Base-by-base conservation (phyloP, 2,329 filamentous ascomycete genomes). In the Colletotrichum trifolii region DNA sequence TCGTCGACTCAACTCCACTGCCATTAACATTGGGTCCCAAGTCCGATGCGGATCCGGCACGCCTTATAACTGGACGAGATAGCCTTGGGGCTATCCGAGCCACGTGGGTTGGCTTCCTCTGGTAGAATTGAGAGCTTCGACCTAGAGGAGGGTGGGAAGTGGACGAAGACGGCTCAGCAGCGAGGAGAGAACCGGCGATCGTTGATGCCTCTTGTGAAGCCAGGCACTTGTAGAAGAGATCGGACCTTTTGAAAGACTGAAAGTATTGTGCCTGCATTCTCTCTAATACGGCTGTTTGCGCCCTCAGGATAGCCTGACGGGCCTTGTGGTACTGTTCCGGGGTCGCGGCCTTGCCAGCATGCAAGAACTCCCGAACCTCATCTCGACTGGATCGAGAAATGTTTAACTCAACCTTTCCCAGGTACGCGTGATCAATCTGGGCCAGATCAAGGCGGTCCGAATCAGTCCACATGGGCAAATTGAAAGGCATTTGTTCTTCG, bases 171-270 rank as follows among this genome's bases (percentile, higher is more conserved):
- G 55, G 35, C n/a, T 59, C 57, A 17, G 50, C n/a, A 17, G 43
- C 7, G 60, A 69, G 54, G 10, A 53, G 8, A 34, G 54, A 36
- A 35, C 54, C 15, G 39, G 49, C 64, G 38, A 63, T 70, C 58
- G 73, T 82, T 2, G 86, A 83, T 46, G 87, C 84, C 77, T 97
- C 94, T 72, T 97, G 93, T 11, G 95, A 92, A 8, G 95, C 93
- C 1, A 99, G 83, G 74, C 94, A 97, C 76, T 99, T 99, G 82
- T 96, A 98, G 75, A 94, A 99, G 1, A 99, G 78, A 73, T 98
- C 96, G 0, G 96, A 97, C 70, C 89, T 92, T 73, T 94, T 97
- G 81, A 99, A 99, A 17, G 87, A 88, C 15, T 91, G 89, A 68
- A 96, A 96, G 73, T 97, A 88, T 12, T 86, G 87, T 25, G 88